Evolutionary conservation across 441 rosid species (phyloP).

Genomic region (Pelargonium cotyledonis): DNA sequence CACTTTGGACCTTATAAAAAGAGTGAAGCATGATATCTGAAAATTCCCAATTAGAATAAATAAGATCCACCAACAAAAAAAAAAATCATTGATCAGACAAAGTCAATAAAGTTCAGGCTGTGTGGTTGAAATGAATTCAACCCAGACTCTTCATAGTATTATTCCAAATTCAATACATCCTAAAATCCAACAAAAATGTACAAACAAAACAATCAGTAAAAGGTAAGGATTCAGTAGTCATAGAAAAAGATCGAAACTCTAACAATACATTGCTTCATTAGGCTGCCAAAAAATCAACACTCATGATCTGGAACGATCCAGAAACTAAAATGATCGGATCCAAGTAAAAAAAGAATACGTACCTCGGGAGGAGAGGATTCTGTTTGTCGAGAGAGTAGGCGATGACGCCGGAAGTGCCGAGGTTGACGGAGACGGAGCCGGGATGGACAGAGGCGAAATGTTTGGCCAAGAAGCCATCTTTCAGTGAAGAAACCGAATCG

Average conservation of each 20-base stretch:
- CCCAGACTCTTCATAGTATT: too few relatives aligned
- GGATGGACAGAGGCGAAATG: slow-evolving; percentile 52
- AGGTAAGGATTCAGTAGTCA: not conserved
- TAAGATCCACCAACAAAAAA: not conserved
- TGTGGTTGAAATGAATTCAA: not conserved
- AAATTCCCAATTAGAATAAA: not conserved
- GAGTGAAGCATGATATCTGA: not conserved
- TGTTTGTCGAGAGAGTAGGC: slow-evolving; percentile 63
- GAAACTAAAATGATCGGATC: slow-evolving; percentile 7
- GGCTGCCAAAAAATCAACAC: not conserved
- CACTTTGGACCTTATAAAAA: not conserved
- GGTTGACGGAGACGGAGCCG: slow-evolving; percentile 53
- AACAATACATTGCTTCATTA: not conserved
- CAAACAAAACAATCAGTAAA: not conserved
- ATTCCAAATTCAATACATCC: too few relatives aligned
- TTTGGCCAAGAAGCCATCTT: slow-evolving; percentile 56
- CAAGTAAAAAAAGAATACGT: not conserved
- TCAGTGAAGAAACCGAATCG: slow-evolving; percentile 44
- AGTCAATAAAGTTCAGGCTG: not conserved
- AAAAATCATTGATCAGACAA: not conserved
- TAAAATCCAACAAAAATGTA: not conserved
- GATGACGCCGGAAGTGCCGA: slow-evolving; percentile 67
- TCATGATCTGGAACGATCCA: not conserved
- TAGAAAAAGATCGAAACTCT: too few relatives aligned
- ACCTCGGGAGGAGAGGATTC: slow-evolving; percentile 91